Evolutionary conservation across 139 green algal species (phyloP).

Genomic region (Penium margaritaceum): DNA sequence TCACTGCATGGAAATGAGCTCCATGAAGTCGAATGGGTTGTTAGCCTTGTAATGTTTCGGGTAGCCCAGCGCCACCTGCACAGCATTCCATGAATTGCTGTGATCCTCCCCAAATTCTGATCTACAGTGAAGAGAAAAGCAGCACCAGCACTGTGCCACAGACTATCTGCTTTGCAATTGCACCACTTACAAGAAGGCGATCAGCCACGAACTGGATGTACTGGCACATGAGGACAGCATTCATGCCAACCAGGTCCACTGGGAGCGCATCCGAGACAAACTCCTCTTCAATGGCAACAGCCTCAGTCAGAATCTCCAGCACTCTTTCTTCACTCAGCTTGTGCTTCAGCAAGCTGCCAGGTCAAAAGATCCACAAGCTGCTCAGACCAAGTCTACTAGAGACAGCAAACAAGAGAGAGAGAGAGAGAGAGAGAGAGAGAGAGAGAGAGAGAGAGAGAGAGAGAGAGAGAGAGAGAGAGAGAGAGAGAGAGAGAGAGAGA

Average conservation of each 20-base stretch:
- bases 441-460: neutral
- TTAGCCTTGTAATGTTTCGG: conserved; percentile 52
- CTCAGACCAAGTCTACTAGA: too few species aligned
- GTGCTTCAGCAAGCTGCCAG: conserved; percentile 65
- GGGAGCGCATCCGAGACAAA: conserved; percentile 83
- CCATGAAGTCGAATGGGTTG: conserved; percentile 84
- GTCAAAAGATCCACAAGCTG: too few species aligned
- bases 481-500: neutral
- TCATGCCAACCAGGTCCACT: conserved; percentile 76
- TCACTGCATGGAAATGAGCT: conserved; percentile 73
- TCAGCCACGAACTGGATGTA: conserved; percentile 99
- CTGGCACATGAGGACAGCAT: conserved; percentile 69
- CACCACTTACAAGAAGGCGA: conserved; percentile 74
- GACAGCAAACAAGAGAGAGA: conserved; percentile 41
- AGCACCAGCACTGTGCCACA: too few species aligned
- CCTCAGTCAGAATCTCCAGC: conserved; percentile 72
- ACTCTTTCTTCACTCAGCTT: conserved; percentile 63
- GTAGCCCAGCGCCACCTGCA: conserved; percentile 41
- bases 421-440: neutral
- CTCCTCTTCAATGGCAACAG: conserved; percentile 88
- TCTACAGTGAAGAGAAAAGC: neutral
- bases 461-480: neutral
- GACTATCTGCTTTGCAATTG: too few species aligned
- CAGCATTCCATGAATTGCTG: too few species aligned
- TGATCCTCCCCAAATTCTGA: neutral